Base-by-base conservation (phyloP, 805 yeast genomes). In the Lachancea meyersii region DNA sequence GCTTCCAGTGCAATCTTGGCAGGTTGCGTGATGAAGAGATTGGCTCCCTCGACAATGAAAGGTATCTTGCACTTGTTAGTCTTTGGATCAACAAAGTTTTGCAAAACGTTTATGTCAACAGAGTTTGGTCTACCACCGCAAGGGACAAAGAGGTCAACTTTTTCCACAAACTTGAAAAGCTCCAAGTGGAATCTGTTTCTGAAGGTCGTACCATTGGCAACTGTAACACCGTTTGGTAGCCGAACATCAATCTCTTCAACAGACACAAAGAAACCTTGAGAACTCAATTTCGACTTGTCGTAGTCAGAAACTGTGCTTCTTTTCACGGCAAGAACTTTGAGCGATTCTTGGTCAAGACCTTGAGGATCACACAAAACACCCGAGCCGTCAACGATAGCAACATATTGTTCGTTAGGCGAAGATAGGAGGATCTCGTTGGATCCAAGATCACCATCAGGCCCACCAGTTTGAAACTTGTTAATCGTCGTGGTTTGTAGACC, bases 101-200 rank as follows among this genome's bases (percentile, higher is more conserved):
- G 69, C 46, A 89, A 93, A 57, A 85, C 93, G 64, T 79, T 82
- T 50, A 89, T 79, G 64, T 89, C 94, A 63, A 91, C 80, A 17
- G 97, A 94, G 54, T 86, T 91, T 47, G 98, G 98, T 68, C 98
- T 83, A 54, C 98, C 98, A 65, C 98, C 98, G 68, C 98, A 91
- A 45, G 98, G 98, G 33, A 89, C 97, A 67, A 93, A 89, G 59
- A 91, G 70, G 55, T 87, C 88, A 48, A 88, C 73, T 24, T 75
- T 73, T 35, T 77, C 75, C 56, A 77, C 79, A 48, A 75, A 75
- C 47, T 83, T 80, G 48, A 78, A 75, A 46, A 83, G 62, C 52
- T 79, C 77, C 51, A 86, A 72, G 63, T 91, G 98, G 80, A 85
- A 91, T 31, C 79, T 75, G 68, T 91, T 93, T 70, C 98, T 80